A percentile compares a stretch with the other conserved stretches of the same genome.
These are phyloP conservation scores for Venturia nashicola DNA, from an alignment of 2,329 filamentous ascomycete species.

Conservation along the genomic window DNA sequence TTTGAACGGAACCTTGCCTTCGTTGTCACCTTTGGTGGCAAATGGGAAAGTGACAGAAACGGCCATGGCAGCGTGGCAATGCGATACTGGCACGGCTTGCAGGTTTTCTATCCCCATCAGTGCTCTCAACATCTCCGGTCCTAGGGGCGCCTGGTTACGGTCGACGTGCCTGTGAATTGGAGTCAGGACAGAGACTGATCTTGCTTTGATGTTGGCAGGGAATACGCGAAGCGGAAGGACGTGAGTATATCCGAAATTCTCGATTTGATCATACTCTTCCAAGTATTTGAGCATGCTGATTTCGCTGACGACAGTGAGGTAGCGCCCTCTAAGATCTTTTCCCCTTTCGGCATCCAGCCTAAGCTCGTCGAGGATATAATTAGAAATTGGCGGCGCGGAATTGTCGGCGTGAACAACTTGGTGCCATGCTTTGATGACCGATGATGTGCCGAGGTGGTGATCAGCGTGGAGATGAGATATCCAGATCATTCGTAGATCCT, in stretches of 20 bases:
- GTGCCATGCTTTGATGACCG: slow-evolving; percentile 74
- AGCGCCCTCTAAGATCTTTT: slow-evolving; percentile 13
- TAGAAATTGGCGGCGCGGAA: slow-evolving; percentile 13
- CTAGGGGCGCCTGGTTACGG: neutral
- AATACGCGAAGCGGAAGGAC: slow-evolving; percentile 38
- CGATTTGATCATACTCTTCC: slow-evolving; percentile 64
- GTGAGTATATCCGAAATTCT: slow-evolving; percentile 60
- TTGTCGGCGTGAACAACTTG: slow-evolving; percentile 36
- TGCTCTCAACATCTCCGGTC: neutral
- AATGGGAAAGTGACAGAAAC: slow-evolving; percentile 65
- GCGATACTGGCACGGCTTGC: slow-evolving; percentile 54
- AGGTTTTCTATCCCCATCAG: slow-evolving; percentile 54
- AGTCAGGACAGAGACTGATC: neutral
- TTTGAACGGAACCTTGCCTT: slow-evolving; percentile 45
- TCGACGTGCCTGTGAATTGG: neutral
- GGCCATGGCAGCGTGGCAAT: slow-evolving; percentile 71
- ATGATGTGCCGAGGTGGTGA: slow-evolving; percentile 78
- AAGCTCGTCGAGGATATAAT: neutral
- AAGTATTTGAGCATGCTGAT: slow-evolving; percentile 63
- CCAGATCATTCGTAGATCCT: slow-evolving; percentile 70
- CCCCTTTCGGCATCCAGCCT: neutral
- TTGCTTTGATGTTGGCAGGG: slow-evolving; percentile 14
- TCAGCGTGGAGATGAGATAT: slow-evolving; percentile 95
- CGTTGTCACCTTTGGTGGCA: slow-evolving; percentile 23
- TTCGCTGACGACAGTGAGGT: slow-evolving; percentile 57